Conservation (phyloP, 768 basidiomycete species). For the Tylopilus intermedius region DNA sequence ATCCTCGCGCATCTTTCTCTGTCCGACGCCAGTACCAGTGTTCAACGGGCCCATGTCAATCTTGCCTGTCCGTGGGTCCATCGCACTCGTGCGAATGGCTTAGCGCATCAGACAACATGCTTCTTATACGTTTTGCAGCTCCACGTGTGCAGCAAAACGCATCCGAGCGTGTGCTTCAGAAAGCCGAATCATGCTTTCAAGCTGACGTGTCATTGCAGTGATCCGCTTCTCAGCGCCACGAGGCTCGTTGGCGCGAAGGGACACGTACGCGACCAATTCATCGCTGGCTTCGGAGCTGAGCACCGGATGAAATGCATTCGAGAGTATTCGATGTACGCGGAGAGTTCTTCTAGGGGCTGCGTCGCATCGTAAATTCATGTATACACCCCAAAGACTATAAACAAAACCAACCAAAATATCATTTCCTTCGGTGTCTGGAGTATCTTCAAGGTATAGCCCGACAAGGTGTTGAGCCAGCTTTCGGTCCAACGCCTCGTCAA, state of each 20-base stretch:
- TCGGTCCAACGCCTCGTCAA: slow-evolving; percentile 84
- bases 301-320: slow-evolving; percentile 77
- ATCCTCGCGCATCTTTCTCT: slow-evolving; percentile 80
- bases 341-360: slow-evolving; percentile 87
- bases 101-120: slow-evolving; percentile 94
- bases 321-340: slow-evolving; percentile 93
- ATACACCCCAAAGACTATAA: neutral
- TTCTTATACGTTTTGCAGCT: slow-evolving; percentile 82
- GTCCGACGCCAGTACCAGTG: slow-evolving; percentile 63
- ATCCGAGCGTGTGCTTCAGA: slow-evolving; percentile 70
- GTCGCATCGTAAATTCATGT: slow-evolving; percentile 5
- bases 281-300: slow-evolving; percentile 81
- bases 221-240: slow-evolving; percentile 88
- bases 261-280: slow-evolving; percentile 77
- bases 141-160: slow-evolving; percentile 78
- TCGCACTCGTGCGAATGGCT: slow-evolving; percentile 89
- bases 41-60: slow-evolving; percentile 35
- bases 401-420: slow-evolving; percentile 68
- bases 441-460: slow-evolving; percentile 88
- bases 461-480: slow-evolving; percentile 90
- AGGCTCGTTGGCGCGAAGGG: slow-evolving; percentile 82
- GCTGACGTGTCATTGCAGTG: slow-evolving; percentile 95
- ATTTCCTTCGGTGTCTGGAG: slow-evolving; percentile 48
- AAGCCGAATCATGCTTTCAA: slow-evolving; percentile 95
- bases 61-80: slow-evolving; percentile 95